Evolutionary conservation across 225 moss, liverwort and hornwort genomes (phyloP).

Genomic region (Physcomitrellopsis africana): DNA sequence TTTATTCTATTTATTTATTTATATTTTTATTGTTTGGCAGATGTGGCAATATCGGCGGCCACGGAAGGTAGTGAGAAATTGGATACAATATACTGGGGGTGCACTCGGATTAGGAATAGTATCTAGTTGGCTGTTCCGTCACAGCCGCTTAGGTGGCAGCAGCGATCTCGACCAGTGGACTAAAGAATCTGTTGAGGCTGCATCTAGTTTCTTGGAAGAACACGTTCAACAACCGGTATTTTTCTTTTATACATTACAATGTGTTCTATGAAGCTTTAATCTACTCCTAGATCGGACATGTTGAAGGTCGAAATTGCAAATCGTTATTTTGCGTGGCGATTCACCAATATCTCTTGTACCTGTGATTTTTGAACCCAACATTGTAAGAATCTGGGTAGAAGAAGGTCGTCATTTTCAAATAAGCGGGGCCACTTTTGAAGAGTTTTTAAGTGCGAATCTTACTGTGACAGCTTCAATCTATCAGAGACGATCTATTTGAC

Average conservation of each 20-base stretch:
- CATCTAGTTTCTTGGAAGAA: conserved; percentile 69
- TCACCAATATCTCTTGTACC: neutral
- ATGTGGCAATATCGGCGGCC: conserved; percentile 81
- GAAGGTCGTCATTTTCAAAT: conserved; percentile 5
- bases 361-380: conserved; percentile 7
- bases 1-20: too few species aligned
- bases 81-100: conserved; percentile 77
- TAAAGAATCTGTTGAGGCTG: conserved; percentile 64
- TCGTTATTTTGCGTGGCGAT: neutral
- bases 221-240: conserved; percentile 90
- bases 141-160: conserved; percentile 73
- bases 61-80: conserved; percentile 67
- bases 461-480: conserved; percentile 77
- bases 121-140: conserved; percentile 80
- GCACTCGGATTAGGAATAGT: conserved; percentile 60
- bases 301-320: neutral
- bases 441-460: conserved; percentile 26
- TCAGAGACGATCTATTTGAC: conserved; percentile 95
- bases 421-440: neutral
- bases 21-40: conserved; percentile 35
- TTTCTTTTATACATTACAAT: neutral
- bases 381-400: neutral
- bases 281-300: neutral
- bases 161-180: conserved; percentile 86
- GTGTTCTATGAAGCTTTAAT: conserved; percentile 5